Conservation (phyloP, 2,329 filamentous ascomycete species). For the Aspergillus calidoustus region DNA sequence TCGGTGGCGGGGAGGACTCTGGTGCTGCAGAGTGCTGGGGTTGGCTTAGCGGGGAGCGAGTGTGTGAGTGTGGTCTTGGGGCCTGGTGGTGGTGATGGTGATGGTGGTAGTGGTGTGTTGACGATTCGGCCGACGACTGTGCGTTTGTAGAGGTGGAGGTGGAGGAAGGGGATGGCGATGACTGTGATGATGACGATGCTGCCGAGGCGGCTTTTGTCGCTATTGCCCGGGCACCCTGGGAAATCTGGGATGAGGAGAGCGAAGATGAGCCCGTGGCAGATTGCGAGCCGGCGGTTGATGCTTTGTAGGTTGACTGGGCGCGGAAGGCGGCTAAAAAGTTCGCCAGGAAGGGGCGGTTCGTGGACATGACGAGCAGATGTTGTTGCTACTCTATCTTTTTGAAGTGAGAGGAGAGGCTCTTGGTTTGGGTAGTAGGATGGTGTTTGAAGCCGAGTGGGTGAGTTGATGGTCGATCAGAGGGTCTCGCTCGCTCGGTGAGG, state of each 20-base stretch:
- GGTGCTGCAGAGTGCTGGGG: slow-evolving; percentile 41
- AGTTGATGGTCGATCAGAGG: not conserved
- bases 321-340: slow-evolving; percentile 71
- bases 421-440: not conserved
- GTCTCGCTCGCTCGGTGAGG: not conserved
- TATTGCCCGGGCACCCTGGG: slow-evolving; percentile 52
- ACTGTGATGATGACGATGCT: slow-evolving; percentile 14
- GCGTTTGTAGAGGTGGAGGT: not conserved
- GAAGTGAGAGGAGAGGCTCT: not conserved
- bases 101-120: slow-evolving; percentile 24
- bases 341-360: slow-evolving; percentile 68
- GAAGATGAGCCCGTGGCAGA: slow-evolving; percentile 41
- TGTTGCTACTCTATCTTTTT: not conserved
- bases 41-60: slow-evolving; percentile 37
- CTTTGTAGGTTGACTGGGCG: slow-evolving; percentile 65
- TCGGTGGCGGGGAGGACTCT: slow-evolving; percentile 37
- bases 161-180: slow-evolving; percentile 27
- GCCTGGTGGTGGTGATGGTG: slow-evolving; percentile 18
- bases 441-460: slow-evolving; percentile 4
- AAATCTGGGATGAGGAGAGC: slow-evolving; percentile 46
- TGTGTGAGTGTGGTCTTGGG: slow-evolving; percentile 28
- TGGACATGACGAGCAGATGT: slow-evolving; percentile 56
- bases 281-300: slow-evolving; percentile 46
- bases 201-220: slow-evolving; percentile 47
- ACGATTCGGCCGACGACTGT: slow-evolving; percentile 17